These are phyloP conservation scores for Hirschfeldia incana DNA, from an alignment of 345 rosid species.

Conservation along the genomic window DNA sequence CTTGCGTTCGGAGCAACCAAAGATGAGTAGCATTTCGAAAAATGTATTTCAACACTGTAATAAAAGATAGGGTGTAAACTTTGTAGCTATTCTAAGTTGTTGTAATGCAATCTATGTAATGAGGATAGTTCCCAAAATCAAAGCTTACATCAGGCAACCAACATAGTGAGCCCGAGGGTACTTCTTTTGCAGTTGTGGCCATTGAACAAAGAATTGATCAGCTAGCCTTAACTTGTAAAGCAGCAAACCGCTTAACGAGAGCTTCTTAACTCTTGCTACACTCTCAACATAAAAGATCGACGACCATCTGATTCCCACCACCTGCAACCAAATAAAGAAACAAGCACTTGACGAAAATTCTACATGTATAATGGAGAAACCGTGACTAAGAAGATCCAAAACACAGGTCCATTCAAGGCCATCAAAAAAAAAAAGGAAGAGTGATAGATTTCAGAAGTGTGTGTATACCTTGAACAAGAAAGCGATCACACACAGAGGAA, in stretches of 20 bases:
- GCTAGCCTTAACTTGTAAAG: conserved; percentile 76
- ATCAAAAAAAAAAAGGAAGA: not conserved
- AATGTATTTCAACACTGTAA: not conserved
- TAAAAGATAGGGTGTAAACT: not conserved
- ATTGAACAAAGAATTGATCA: conserved; percentile 87
- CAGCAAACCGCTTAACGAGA: conserved; percentile 83
- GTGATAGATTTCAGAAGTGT: not conserved
- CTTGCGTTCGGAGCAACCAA: conserved; percentile 16
- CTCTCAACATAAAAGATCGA: conserved; percentile 82
- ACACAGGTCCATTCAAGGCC: not conserved
- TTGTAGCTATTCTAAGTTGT: conserved; percentile 24
- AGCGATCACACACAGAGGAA: conserved; percentile 79
- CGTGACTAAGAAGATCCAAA: not conserved
- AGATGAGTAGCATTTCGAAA: not conserved
- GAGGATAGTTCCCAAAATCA: conserved; percentile 26
- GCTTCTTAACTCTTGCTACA: conserved; percentile 84
- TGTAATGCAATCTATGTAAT: conserved; percentile 1
- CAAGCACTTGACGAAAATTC: conserved; percentile 6
- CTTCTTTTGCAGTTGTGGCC: conserved; percentile 75
- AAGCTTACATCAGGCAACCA: conserved; percentile 76
- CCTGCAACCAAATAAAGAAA: conserved; percentile 43
- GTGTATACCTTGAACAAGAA: conserved; percentile 70
- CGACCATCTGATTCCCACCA: conserved; percentile 81
- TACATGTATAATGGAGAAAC: conserved; percentile 2
- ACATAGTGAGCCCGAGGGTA: conserved; percentile 74